phyloP scores from a whole-genome alignment of 768 basidiomycete species.

The Dendrothele bispora region DNA sequence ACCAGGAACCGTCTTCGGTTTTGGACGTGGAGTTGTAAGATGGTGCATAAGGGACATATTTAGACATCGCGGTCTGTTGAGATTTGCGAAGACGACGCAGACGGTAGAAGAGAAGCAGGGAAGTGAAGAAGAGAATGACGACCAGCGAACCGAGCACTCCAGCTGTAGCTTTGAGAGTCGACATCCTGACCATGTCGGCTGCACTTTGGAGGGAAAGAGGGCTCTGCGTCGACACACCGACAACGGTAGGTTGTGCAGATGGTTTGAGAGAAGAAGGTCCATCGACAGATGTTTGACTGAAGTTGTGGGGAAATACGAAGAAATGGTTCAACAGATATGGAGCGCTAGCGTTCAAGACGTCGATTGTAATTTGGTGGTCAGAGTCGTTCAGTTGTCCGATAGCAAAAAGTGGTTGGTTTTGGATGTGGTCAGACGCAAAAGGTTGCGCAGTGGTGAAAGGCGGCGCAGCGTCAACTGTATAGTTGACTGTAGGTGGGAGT shows the following conservation, averaged over 20 bases:
- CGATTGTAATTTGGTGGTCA: slow-evolving; percentile 39
- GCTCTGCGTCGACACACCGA: not conserved
- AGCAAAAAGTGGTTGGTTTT: slow-evolving; percentile 44
- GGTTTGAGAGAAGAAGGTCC: not conserved
- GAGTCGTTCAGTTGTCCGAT: slow-evolving; percentile 22
- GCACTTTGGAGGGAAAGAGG: not conserved
- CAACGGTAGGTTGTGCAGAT: slow-evolving; percentile 2
- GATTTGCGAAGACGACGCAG: not conserved
- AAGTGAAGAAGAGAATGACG: slow-evolving; percentile 15
- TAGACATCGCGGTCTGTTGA: not conserved
- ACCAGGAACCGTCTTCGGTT: not conserved
- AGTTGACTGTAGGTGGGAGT: slow-evolving; percentile 39
- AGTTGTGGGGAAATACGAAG: slow-evolving; percentile 31
- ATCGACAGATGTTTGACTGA: not conserved
- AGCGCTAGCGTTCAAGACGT: slow-evolving; percentile 30
- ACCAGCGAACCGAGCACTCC: slow-evolving; percentile 25
- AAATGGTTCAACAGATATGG: slow-evolving; percentile 44
- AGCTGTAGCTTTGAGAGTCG: slow-evolving; percentile 23
- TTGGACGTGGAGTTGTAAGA: not conserved
- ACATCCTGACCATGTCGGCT: not conserved
- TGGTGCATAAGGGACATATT: not conserved
- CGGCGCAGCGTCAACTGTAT: slow-evolving; percentile 32
- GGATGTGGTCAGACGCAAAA: slow-evolving; percentile 27
- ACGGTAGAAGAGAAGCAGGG: slow-evolving; percentile 10
- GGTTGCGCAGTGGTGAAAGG: slow-evolving; percentile 38